Evolutionary conservation across 257 asterid species (phyloP).

Genomic region (Capsicum baccatum): DNA sequence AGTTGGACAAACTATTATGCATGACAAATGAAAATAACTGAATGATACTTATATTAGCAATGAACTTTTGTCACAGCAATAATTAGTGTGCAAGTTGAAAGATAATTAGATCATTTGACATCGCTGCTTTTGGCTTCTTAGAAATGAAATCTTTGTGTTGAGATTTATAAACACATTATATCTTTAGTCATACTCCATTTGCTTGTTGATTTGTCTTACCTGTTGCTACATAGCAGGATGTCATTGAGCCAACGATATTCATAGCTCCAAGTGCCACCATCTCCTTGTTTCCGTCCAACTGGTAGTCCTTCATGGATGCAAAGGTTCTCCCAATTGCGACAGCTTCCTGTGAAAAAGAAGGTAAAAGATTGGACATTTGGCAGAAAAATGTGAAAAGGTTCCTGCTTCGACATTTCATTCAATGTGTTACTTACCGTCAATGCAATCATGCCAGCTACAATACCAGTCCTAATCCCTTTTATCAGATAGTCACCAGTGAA

Average conservation of each 20-base stretch:
- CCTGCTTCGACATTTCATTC: background rate
- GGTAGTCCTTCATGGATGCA: slow-evolving; percentile 93
- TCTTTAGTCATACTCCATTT: background rate
- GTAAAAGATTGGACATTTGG: background rate
- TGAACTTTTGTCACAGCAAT: background rate
- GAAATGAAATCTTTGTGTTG: background rate
- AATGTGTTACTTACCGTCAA: slow-evolving; percentile 55
- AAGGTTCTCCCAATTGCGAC: slow-evolving; percentile 94
- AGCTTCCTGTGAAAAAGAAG: slow-evolving; percentile 66
- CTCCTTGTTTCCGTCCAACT: slow-evolving; percentile 88
- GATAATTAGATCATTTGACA: background rate
- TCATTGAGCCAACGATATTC: slow-evolving; percentile 92
- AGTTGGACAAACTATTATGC: background rate
- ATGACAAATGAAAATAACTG: background rate
- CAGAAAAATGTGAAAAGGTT: background rate
- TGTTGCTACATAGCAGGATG: slow-evolving; percentile 92
- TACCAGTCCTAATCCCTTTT: slow-evolving; percentile 75
- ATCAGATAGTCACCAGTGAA: slow-evolving; percentile 65
- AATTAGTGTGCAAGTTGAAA: too few relatives aligned
- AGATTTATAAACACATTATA: too few relatives aligned
- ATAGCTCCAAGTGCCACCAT: slow-evolving; percentile 95
- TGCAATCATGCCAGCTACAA: slow-evolving; percentile 89
- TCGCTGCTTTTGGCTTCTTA: background rate
- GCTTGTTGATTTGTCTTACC: slow-evolving; percentile 43
- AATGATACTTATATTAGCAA: background rate